Evolutionary conservation across 345 rosid genomes (phyloP), one percentile per base, ranked within the genome.

Genomic region (Boechera retrofracta): DNA sequence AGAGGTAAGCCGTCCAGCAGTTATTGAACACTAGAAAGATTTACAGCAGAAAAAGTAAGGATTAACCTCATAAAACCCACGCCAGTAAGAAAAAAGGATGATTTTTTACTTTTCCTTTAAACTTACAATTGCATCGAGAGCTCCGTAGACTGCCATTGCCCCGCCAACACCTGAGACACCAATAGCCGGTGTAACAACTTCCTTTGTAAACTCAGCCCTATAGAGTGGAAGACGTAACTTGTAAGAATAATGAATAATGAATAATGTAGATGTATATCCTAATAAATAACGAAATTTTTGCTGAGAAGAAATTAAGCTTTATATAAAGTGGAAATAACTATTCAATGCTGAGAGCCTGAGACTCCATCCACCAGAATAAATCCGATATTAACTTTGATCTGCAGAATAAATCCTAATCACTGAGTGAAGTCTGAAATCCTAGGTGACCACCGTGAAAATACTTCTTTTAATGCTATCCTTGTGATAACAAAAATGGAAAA

Each of bases 121-220:
- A 86, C 98, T 86, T 85, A 94, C 98, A 52, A 91, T 63, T 49
- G 97, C 91, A 85, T 90, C 92, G 84, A 89, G 82, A 72, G 93
- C 98, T 41, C 98, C 97, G 66, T 94, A 94, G 54, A 90, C 87
- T 42, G 93, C 98, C 98, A 94, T 89, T 7, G 97, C 87, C 69
- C 94, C 94, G 4, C 91, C 98, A 55, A 94, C 93, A 69, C 98
- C 96, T 67, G 94, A 73, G 54, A 82, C 91, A 60, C 97, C 97
- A 69, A 94, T 85, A 13, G 88, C 84, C 21, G 98, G 98, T 64
- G 86, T 86, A 64, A 88, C 96, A 59, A 94, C 28, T 48, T 91
- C 89, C 88, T 91, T 89, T 64, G 98, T 94, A 81, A 89, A 94
- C 76, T 86, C 94, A 59, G 98, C 96, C 94, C 98, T 94, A 59